Conservation (phyloP, 1,284 basidiomycete genomes). For the Leccinum colubrinum region DNA sequence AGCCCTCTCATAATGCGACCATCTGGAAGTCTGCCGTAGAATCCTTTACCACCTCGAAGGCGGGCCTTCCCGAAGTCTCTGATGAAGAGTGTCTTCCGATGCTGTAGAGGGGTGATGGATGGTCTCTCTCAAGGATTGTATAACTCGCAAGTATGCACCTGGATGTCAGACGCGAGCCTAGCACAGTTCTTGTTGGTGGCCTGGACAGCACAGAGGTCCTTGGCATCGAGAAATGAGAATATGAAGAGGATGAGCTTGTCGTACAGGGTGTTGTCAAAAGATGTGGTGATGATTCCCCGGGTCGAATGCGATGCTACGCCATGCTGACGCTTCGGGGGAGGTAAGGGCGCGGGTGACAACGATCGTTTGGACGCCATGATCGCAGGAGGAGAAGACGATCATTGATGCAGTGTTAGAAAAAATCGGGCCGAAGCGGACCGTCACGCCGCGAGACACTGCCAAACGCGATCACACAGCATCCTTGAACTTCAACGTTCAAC, state of each 20-base stretch:
- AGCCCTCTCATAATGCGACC: constrained; percentile 58
- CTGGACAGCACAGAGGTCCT: constrained; percentile 66
- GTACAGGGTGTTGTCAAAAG: constrained; percentile 60
- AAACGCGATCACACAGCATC: too few relatives aligned
- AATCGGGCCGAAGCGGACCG: constrained; percentile 19
- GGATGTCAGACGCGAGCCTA: constrained; percentile 56
- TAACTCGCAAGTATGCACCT: constrained; percentile 38
- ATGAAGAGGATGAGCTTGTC: constrained; percentile 74
- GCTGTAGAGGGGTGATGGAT: constrained; percentile 33
- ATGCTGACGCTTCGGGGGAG: constrained; percentile 58
- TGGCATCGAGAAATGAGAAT: constrained; percentile 65
- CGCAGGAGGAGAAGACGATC: not conserved
- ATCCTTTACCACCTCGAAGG: constrained; percentile 64
- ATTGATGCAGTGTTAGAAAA: constrained; percentile 8
- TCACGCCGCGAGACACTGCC: too few relatives aligned
- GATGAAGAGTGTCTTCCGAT: constrained; percentile 60
- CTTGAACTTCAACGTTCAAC: too few relatives aligned
- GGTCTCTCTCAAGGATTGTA: constrained; percentile 5
- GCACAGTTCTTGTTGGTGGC: constrained; percentile 64
- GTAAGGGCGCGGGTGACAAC: constrained; percentile 48
- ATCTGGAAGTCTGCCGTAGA: constrained; percentile 47
- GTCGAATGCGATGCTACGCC: constrained; percentile 13
- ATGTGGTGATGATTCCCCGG: constrained; percentile 18
- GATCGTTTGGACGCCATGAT: constrained; percentile 50
- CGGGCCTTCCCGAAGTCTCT: constrained; percentile 62